Base-by-base conservation (phyloP, 2,329 filamentous ascomycete species). In the Ophiocordyceps camponoti-saundersi region DNA sequence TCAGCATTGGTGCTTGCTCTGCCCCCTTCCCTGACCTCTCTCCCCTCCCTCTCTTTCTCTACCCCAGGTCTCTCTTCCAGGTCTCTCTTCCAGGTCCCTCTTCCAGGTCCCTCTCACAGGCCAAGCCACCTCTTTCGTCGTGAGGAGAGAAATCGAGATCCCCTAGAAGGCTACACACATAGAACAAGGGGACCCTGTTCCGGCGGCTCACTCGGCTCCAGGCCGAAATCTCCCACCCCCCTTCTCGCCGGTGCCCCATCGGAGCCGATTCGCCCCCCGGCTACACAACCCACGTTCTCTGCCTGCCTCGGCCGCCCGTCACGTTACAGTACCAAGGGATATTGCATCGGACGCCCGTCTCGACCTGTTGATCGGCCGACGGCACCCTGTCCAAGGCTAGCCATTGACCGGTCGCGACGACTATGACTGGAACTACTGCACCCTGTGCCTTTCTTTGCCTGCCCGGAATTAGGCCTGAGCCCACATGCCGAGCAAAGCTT, bases 151-250 rank as follows among this genome's bases (percentile, higher is more conserved):
- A 53, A 59, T 58, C 52, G 52, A 59, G 55, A 61, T 58, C 50
- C 50, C 39, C 44, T 49, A 29, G 26, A 29, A 29, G 26, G 26
- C 26, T 29, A n/a, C n/a, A n/a, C n/a, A n/a, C n/a, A n/a, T n/a
- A 34, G 42, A 34, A 48, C 47, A 48, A 44, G 48, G 46, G 46
- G 34, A 34, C 45, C 30, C 45, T 47, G 48, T 48, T 47, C 51
- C 55, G 59, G 61, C 60, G 58, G 57, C 59, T 62, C 56, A 56
- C 55, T 63, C 63, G 63, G 63, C 61, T 64, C 55, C 53, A 61
- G 57, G 56, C 60, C 58, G 57, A 63, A 51, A 45, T 48, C 54
- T 53, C 58, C 61, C 61, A 59, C 53, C 52, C 42, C 42, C 45
- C 41, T 44, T 36, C 51, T 50, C 51, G 50, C 47, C 52, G 18